Evolutionary conservation across 305 asterid genomes (phyloP).

Genomic region (Plantago rigida): DNA sequence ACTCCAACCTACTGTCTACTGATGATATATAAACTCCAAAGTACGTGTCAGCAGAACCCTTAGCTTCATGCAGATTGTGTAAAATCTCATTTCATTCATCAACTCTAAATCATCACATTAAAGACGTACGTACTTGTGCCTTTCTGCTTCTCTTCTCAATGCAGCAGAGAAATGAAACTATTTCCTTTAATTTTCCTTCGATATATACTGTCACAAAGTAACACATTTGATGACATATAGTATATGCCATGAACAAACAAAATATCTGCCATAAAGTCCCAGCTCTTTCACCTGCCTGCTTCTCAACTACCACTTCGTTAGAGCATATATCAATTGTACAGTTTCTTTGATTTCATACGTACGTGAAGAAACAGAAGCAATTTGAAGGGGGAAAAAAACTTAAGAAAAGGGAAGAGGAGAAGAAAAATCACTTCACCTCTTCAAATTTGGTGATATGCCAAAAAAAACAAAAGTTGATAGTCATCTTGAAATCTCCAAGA

Average conservation of each 20-base stretch:
- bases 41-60: slow-evolving; percentile 33
- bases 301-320: slow-evolving; percentile 34
- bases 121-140: background rate
- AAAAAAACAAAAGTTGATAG: slow-evolving; percentile 21
- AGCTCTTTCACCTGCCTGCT: slow-evolving; percentile 28
- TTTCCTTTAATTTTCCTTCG: background rate
- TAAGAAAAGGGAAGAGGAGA: background rate
- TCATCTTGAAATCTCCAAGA: slow-evolving; percentile 1
- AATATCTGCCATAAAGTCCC: slow-evolving; percentile 26
- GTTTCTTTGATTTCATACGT: no score
- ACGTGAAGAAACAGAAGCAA: background rate
- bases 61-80: slow-evolving; percentile 33
- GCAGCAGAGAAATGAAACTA: background rate
- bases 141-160: slow-evolving; percentile 13
- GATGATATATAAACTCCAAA: background rate
- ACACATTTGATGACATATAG: slow-evolving; percentile 18
- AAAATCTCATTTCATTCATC: slow-evolving; percentile 24
- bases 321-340: background rate
- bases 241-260: slow-evolving; percentile 11
- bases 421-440: slow-evolving; percentile 8
- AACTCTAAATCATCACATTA: slow-evolving; percentile 10
- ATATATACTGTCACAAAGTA: slow-evolving; percentile 22
- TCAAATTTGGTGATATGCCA: slow-evolving; percentile 23
- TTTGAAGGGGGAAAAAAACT: no score
- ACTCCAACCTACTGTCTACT: slow-evolving; percentile 11